Evolutionary conservation across 768 basidiomycete species (phyloP), one percentile per base, ranked within the genome.

Genomic region (Tephrocybe rancida): DNA sequence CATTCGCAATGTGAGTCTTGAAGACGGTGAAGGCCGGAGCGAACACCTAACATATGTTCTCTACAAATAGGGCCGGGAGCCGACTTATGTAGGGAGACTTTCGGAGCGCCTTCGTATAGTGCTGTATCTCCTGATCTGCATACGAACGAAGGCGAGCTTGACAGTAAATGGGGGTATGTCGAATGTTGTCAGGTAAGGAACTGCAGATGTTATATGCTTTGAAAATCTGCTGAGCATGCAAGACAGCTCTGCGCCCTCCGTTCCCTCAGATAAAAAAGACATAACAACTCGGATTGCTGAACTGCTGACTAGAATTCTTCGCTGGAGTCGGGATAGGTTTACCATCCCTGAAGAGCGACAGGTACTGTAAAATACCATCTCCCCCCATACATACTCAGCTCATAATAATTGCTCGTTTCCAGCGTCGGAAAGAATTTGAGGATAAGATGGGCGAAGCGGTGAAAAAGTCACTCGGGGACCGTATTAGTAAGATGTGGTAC

Each of bases 151-250:
- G 49, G 42, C 60, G 21, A 45, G 52, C 8, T 57, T 66, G 32
- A 66, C 64, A 1, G 55, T 69, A 1, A 34, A 65, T 16, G 47
- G 55, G 8, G 67, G 64, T 16, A 38, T 46, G 10, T 52, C 65
- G 5, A 43, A 63, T 18, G 41, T 66, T 42, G 52, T 68, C 30
- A 64, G 58, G 67, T 65, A 35, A 50, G 62, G 48, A 18, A 24
- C 24, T 22, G 6, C 19, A 19, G 24, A 14, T 48, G 3, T 13
- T 3, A 4, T 5, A 3, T 25, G 16, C 24, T 39, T 18, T 14
- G 14, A n/a, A 4, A 29, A 18, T 5, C 25, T 2, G 16, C 35
- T 22, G 11, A 30, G 1, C 26, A 13, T 25, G n/a, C 26, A 8
- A 34, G 6, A 32, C 27, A 46, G 44, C 13, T 24, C 26, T 18